Conservation (phyloP, 1,139 yeast genomes). For the Nakaseomyces glabratus region DNA sequence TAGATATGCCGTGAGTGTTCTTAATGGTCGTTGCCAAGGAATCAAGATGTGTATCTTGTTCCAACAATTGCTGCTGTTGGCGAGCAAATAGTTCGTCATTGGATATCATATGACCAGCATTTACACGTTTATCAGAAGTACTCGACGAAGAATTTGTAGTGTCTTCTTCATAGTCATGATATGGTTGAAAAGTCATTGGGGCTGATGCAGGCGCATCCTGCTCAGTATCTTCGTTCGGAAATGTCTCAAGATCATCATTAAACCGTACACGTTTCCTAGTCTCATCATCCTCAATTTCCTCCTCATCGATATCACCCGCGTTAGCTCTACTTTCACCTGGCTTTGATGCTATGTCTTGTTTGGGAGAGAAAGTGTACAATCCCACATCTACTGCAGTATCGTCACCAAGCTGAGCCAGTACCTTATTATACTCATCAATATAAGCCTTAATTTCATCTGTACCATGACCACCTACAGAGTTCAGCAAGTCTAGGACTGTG, state of each 20-base stretch:
- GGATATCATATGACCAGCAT: slow-evolving; percentile 15
- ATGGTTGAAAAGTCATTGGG: slow-evolving; percentile 16
- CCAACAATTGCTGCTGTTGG: slow-evolving; percentile 26
- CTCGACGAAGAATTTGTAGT: too few species aligned
- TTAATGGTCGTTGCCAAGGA: slow-evolving; percentile 20
- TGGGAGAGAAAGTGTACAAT: slow-evolving; percentile 1
- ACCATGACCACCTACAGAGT: slow-evolving; percentile 3
- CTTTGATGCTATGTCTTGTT: neutral
- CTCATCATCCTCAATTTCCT: neutral
- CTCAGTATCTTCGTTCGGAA: slow-evolving; percentile 8
- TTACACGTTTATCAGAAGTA: too few species aligned
- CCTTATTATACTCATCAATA: slow-evolving; percentile 8
- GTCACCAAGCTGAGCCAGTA: slow-evolving; percentile 5
- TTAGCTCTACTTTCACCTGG: neutral
- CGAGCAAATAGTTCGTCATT: slow-evolving; percentile 26
- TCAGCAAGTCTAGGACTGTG: slow-evolving; percentile 14
- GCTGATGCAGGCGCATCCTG: slow-evolving; percentile 5
- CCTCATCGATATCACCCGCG: slow-evolving; percentile 1
- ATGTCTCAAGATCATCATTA: slow-evolving; percentile 17
- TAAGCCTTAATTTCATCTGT: neutral
- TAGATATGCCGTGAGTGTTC: slow-evolving; percentile 23
- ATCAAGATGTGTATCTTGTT: slow-evolving; percentile 27
- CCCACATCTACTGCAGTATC: slow-evolving; percentile 1
- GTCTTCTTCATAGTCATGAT: slow-evolving; percentile 16
- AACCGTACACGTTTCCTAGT: slow-evolving; percentile 22